These are phyloP conservation scores for Apophysomyces trapeziformis DNA, from an alignment of 371 early-diverging fungal genomes.

Conservation along the genomic window DNA sequence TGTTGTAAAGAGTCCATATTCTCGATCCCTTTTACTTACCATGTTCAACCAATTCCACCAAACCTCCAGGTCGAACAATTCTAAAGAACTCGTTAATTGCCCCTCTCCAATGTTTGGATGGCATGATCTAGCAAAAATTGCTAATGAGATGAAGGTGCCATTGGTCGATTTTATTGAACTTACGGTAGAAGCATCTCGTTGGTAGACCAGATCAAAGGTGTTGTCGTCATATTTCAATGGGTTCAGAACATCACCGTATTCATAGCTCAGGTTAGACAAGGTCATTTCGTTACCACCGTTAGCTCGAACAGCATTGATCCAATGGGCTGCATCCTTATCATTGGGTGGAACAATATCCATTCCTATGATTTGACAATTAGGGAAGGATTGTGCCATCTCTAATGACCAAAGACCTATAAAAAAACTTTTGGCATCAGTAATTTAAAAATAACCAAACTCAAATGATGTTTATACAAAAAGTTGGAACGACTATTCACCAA, in stretches of 20 bases:
- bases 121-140: conserved; percentile 27
- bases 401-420: conserved; percentile 31
- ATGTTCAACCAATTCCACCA: conserved; percentile 55
- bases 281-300: neutral
- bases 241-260: conserved; percentile 25
- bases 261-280: conserved; percentile 24
- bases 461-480: too few species aligned
- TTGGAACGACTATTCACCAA: conserved; percentile 18
- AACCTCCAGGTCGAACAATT: conserved; percentile 56
- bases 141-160: too few species aligned
- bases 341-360: conserved; percentile 26
- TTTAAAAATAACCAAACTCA: too few species aligned
- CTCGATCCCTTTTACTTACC: conserved; percentile 15
- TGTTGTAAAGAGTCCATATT: neutral
- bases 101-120: conserved; percentile 44
- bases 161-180: neutral
- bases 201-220: conserved; percentile 59
- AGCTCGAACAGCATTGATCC: neutral
- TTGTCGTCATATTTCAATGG: conserved; percentile 42
- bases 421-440: neutral
- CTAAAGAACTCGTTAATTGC: conserved; percentile 46
- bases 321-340: neutral
- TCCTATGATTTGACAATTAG: conserved; percentile 34
- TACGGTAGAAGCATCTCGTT: conserved; percentile 48
- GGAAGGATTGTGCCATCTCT: conserved; percentile 30